Evolutionary conservation across 495 filamentous ascomycete species (phyloP).

Genomic region (Extremus antarcticus): DNA sequence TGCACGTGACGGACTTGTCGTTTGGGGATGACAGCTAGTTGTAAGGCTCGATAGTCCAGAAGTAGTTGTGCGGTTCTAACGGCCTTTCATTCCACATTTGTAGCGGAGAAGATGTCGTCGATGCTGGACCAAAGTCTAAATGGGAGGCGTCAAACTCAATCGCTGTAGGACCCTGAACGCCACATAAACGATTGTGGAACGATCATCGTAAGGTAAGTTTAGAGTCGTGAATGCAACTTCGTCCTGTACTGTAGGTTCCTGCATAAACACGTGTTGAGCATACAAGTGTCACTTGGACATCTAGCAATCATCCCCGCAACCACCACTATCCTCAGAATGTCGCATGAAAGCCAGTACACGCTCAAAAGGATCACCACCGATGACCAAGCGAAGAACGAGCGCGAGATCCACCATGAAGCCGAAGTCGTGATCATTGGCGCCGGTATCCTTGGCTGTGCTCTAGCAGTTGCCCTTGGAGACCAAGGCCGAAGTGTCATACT

Average conservation of each 20-base stretch:
- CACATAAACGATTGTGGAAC: background rate
- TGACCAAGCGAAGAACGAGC: slow-evolving; percentile 14
- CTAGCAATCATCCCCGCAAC: no score
- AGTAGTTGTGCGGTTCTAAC: no score
- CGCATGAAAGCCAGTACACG: background rate
- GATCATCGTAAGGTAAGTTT: background rate
- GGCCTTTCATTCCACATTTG: no score
- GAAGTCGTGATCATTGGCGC: slow-evolving; percentile 88
- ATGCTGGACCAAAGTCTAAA: background rate
- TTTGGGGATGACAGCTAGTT: no score
- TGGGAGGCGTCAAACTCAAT: background rate
- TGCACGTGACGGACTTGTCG: no score
- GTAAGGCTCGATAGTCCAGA: no score
- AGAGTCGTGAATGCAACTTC: background rate
- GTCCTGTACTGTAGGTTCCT: background rate
- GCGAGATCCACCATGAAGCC: slow-evolving; percentile 32
- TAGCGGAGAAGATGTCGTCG: background rate
- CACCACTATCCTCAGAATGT: background rate
- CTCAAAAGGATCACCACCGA: background rate
- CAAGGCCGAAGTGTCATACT: slow-evolving; percentile 89
- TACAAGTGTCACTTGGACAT: no score
- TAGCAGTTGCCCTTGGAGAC: slow-evolving; percentile 66
- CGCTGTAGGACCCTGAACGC: background rate
- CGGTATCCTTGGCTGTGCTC: slow-evolving; percentile 77
- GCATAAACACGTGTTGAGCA: no score